Percentiles rank a stretch among this genome's conserved stretches.
Conservation (phyloP, 169 alveolate species). For the Cryptosporidium ubiquitum region DNA sequence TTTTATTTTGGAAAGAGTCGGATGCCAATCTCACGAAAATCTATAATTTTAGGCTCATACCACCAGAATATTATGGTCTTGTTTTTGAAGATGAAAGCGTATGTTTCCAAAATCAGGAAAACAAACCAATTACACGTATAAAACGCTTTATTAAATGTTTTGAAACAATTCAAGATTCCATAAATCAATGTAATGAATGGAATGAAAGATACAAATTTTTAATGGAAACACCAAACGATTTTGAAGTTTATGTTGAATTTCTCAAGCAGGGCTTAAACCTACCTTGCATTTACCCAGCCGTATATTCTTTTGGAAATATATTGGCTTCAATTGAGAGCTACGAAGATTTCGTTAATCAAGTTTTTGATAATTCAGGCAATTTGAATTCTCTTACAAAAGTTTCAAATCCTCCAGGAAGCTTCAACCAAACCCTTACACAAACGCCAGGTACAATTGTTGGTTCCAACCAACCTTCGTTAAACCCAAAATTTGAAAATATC, state of each 20-base stretch:
- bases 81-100: neutral
- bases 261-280: constrained; percentile 57
- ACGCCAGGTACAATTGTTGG: neutral
- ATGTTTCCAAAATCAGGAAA: neutral
- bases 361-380: neutral
- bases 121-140: constrained; percentile 7
- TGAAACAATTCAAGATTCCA: constrained; percentile 22
- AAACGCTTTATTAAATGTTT: constrained; percentile 1
- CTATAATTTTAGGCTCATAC: constrained; percentile 11
- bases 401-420: neutral
- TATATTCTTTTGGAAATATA: constrained; percentile 56
- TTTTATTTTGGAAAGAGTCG: constrained; percentile 18
- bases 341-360: constrained; percentile 69
- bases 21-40: constrained; percentile 17
- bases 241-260: constrained; percentile 37
- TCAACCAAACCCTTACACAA: neutral
- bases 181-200: constrained; percentile 43
- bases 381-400: neutral
- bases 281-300: constrained; percentile 61
- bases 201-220: constrained; percentile 50
- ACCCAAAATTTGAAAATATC: constrained; percentile 65
- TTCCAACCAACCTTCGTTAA: constrained; percentile 22
- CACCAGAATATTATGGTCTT: constrained; percentile 20
- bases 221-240: constrained; percentile 7
- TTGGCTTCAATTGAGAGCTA: constrained; percentile 72